Conservation (phyloP, 768 basidiomycete species). For the Chiua virens region DNA sequence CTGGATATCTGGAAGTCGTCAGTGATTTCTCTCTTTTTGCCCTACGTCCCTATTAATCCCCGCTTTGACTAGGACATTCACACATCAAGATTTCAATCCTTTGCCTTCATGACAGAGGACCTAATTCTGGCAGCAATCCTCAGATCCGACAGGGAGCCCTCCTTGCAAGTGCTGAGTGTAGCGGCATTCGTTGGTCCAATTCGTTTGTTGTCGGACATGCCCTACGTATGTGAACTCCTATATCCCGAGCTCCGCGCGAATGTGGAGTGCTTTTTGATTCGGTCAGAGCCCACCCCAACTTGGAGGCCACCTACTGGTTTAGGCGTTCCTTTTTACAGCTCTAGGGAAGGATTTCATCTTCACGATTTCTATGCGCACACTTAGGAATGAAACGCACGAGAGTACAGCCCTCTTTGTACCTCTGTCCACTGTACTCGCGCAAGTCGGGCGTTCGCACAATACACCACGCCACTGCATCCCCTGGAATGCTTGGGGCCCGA, state of each 20-base stretch:
- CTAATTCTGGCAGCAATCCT: constrained; percentile 23
- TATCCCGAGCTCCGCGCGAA: constrained; percentile 22
- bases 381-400: constrained; percentile 4
- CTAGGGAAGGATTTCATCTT: constrained; percentile 33
- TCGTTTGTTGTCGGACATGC: constrained; percentile 10
- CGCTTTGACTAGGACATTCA: constrained; percentile 18
- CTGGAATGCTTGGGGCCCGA: constrained; percentile 36
- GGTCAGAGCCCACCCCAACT: constrained; percentile 33
- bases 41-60: neutral
- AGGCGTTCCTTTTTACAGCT: constrained; percentile 21
- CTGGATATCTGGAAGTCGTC: constrained; percentile 29
- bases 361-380: constrained; percentile 25
- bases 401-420: constrained; percentile 30
- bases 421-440: constrained; percentile 28
- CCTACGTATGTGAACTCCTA: constrained; percentile 25
- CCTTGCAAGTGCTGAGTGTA: constrained; percentile 23
- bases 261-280: constrained; percentile 27
- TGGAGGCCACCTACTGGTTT: constrained; percentile 17
- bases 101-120: constrained; percentile 35
- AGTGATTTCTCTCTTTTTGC: constrained; percentile 3
- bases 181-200: constrained; percentile 1
- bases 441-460: constrained; percentile 17
- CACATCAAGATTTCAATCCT: constrained; percentile 28
- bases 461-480: constrained; percentile 7
- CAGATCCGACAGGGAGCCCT: neutral